Evolutionary conservation across 2,329 filamentous ascomycete genomes (phyloP).

Genomic region (Alternaria solani): DNA sequence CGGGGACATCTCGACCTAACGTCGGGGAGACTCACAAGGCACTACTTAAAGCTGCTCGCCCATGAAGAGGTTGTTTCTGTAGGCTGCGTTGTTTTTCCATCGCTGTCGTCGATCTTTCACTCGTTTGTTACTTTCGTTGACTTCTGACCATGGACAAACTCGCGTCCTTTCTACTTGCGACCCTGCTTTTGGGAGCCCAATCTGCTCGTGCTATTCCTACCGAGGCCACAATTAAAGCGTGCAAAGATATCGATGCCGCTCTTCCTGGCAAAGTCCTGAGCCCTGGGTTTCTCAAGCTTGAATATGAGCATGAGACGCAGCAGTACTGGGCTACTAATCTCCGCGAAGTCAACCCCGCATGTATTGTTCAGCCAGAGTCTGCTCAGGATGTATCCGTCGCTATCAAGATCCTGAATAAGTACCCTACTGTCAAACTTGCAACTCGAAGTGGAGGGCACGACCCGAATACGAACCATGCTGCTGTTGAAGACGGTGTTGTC

Average conservation of each 20-base stretch:
- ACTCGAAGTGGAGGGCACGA: slow-evolving; percentile 49
- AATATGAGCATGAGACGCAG: slow-evolving; percentile 30
- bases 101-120: not conserved
- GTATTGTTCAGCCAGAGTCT: slow-evolving; percentile 34
- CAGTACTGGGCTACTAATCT: slow-evolving; percentile 34
- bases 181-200: slow-evolving; percentile 18
- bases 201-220: slow-evolving; percentile 20
- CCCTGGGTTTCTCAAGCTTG: slow-evolving; percentile 24
- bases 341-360: slow-evolving; percentile 32
- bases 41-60: slow-evolving; percentile 2
- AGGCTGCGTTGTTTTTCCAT: not conserved
- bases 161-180: slow-evolving; percentile 3
- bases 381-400: slow-evolving; percentile 35
- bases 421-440: slow-evolving; percentile 32
- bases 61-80: not conserved
- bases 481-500: slow-evolving; percentile 49
- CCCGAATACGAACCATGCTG: slow-evolving; percentile 48
- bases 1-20: slow-evolving; percentile 2
- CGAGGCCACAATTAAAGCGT: slow-evolving; percentile 27
- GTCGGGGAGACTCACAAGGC: not conserved
- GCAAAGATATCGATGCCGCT: slow-evolving; percentile 27
- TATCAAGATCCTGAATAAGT: slow-evolving; percentile 36
- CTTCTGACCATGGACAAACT: slow-evolving; percentile 12
- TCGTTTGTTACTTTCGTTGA: not conserved
- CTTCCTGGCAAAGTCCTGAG: slow-evolving; percentile 31